Conservation (phyloP, 768 basidiomycete species). For the Mycena capillaripes region DNA sequence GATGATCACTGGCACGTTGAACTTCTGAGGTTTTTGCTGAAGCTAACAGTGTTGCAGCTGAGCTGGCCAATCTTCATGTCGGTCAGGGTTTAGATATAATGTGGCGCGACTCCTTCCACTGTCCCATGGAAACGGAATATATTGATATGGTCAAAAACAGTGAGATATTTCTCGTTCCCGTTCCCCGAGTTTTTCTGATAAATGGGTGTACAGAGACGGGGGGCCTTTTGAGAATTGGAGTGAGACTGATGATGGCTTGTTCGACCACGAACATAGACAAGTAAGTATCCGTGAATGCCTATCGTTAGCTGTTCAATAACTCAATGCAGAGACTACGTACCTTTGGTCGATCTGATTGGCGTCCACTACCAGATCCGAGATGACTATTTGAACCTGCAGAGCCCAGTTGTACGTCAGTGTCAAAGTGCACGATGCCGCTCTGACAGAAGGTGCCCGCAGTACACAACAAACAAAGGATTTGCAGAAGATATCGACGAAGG, state of each 20-base stretch:
- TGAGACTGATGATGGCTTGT: neutral
- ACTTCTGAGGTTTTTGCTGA: neutral
- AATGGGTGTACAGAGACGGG: neutral
- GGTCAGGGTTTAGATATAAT: slow-evolving; percentile 1
- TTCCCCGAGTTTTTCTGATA: neutral
- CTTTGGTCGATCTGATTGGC: neutral
- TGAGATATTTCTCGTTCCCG: neutral
- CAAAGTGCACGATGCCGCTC: neutral
- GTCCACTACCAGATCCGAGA: neutral
- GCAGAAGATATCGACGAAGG: slow-evolving; percentile 8
- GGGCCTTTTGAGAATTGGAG: slow-evolving; percentile 1
- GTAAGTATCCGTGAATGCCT: neutral
- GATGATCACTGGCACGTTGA: neutral
- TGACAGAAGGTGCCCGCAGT: neutral
- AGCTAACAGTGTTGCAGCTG: neutral
- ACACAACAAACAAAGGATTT: neutral
- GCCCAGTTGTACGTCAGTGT: neutral
- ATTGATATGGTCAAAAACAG: neutral
- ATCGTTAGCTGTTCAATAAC: neutral
- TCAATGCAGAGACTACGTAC: neutral
- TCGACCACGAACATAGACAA: neutral
- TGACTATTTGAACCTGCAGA: neutral
- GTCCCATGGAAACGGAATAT: slow-evolving; percentile 2
- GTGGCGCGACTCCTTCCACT: neutral
- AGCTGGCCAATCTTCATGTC: neutral